phyloP scores from a whole-genome alignment of 1,139 yeast species.

The Ogataea hybrid region DNA sequence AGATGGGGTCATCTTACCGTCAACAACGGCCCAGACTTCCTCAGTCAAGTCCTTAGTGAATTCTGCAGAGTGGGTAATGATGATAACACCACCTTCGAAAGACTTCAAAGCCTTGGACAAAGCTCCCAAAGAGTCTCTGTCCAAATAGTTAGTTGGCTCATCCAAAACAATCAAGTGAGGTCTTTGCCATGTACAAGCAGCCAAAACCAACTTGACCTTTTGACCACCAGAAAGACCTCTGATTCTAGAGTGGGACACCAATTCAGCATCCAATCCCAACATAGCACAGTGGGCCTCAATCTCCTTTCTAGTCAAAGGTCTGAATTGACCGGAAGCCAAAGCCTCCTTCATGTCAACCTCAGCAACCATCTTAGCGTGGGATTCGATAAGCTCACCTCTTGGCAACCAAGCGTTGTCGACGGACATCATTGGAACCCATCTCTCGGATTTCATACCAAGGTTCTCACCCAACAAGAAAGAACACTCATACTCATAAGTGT shows the following conservation, averaged over 20 bases:
- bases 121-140: conserved; percentile 99
- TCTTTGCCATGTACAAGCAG: conserved; percentile 99
- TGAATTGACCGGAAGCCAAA: conserved; percentile 99
- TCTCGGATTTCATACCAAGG: conserved; percentile 97
- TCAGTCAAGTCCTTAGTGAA: conserved; percentile 99
- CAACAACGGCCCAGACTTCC: conserved; percentile 99
- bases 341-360: conserved; percentile 99
- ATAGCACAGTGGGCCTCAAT: conserved; percentile 97
- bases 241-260: conserved; percentile 99
- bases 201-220: conserved; percentile 98
- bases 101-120: conserved; percentile 98
- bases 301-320: conserved; percentile 99
- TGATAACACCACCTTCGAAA: conserved; percentile 99
- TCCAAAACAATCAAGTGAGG: conserved; percentile 99
- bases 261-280: conserved; percentile 98
- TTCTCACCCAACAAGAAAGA: conserved; percentile 97
- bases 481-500: conserved; percentile 99
- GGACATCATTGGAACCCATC: conserved; percentile 99
- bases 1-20: conserved; percentile 98
- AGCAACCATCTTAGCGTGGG: conserved; percentile 98
- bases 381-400: conserved; percentile 98
- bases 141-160: conserved; percentile 99
- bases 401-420: conserved; percentile 99
- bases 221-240: conserved; percentile 99
- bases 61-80: conserved; percentile 99